Evolutionary conservation across 306 rosid species (phyloP).

Genomic region (Vicia sativa): DNA sequence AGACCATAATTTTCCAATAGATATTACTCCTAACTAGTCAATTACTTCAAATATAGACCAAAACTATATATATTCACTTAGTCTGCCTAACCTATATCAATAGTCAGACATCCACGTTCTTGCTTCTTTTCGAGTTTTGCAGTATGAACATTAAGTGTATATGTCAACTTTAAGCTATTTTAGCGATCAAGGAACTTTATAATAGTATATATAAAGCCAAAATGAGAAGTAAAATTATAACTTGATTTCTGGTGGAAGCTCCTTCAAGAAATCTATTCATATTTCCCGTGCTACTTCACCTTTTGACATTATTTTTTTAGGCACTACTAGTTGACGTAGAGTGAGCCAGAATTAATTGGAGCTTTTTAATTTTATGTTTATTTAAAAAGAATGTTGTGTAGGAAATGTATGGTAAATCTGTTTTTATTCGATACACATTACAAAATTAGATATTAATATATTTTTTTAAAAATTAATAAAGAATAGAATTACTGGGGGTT

Average conservation of each 20-base stretch:
- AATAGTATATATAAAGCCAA: not conserved
- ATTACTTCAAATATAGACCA: slow-evolving; percentile 25
- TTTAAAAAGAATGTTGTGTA: no score
- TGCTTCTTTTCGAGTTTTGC: slow-evolving; percentile 21
- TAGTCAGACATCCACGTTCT: slow-evolving; percentile 1
- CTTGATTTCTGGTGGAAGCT: not conserved
- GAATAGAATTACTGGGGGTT: no score
- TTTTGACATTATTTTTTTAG: not conserved
- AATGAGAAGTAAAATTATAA: not conserved
- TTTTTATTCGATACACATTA: no score
- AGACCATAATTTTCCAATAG: not conserved
- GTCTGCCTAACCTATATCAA: not conserved
- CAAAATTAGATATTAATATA: no score
- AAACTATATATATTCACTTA: slow-evolving; percentile 1
- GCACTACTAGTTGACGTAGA: not conserved
- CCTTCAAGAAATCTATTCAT: not conserved
- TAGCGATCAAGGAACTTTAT: not conserved
- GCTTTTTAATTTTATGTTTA: not conserved
- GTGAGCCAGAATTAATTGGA: not conserved
- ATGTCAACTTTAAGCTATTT: not conserved
- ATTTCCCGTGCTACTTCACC: not conserved
- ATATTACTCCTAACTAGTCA: not conserved
- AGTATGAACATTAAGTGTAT: not conserved
- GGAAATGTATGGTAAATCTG: no score
- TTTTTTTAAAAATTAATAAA: no score